Conservation (phyloP, 805 yeast species). For the Wickerhamomyces rabaulensis region DNA sequence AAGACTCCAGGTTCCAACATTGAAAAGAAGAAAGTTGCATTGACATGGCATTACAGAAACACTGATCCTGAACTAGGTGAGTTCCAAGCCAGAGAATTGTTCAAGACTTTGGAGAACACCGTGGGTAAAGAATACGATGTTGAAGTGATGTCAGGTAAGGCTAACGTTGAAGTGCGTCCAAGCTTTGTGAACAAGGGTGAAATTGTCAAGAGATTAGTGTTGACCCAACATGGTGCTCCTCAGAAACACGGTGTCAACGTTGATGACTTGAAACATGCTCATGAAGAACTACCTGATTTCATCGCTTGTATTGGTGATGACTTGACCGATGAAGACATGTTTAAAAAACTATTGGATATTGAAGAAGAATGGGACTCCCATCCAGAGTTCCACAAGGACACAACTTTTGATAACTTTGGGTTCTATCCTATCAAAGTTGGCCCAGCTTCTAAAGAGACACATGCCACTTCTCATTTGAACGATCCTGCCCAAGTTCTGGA, state of each 20-base stretch:
- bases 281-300: constrained; percentile 68
- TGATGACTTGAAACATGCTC: constrained; percentile 27
- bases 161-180: constrained; percentile 96
- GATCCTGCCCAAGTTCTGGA: constrained; percentile 84
- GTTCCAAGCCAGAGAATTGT: constrained; percentile 74
- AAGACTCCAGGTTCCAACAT: constrained; percentile 86
- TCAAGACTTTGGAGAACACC: constrained; percentile 53
- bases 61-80: constrained; percentile 92
- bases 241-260: constrained; percentile 30
- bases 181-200: constrained; percentile 94
- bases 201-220: constrained; percentile 75
- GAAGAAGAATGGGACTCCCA: constrained; percentile 47
- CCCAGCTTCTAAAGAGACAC: constrained; percentile 81
- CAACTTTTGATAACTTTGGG: constrained; percentile 51
- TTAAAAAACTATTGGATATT: constrained; percentile 62
- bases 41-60: constrained; percentile 97
- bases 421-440: constrained; percentile 88
- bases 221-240: constrained; percentile 53
- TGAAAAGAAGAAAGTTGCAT: constrained; percentile 86
- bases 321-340: constrained; percentile 97
- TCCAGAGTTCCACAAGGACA: constrained; percentile 32
- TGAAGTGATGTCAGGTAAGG: constrained; percentile 96
- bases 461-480: constrained; percentile 78
- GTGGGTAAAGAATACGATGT: constrained; percentile 68
- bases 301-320: constrained; percentile 93